Evolutionary conservation across 306 rosid species (phyloP).

Genomic region (Echinosophora koreensis): DNA sequence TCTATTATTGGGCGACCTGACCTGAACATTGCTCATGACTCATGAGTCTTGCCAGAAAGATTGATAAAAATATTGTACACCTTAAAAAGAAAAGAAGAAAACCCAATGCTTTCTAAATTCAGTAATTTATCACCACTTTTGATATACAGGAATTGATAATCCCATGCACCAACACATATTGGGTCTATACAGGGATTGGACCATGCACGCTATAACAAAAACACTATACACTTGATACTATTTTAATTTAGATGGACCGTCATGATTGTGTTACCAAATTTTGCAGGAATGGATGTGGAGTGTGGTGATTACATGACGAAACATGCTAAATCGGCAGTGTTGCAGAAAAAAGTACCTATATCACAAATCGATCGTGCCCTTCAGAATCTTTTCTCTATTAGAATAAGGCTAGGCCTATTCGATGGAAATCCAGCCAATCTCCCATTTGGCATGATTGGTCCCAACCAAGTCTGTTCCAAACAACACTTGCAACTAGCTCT

Average conservation of each 20-base stretch:
- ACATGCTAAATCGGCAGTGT: constrained; percentile 72
- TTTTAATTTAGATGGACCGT: background rate
- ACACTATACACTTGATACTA: background rate
- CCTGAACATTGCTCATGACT: too few relatives aligned
- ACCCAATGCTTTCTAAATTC: background rate
- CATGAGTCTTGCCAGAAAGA: too few relatives aligned
- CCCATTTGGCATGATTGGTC: constrained; percentile 69
- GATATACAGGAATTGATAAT: background rate
- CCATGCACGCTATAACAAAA: background rate
- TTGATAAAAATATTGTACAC: background rate
- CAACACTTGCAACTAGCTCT: constrained; percentile 77
- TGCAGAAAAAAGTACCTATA: constrained; percentile 57
- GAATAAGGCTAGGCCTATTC: constrained; percentile 88
- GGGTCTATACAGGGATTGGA: background rate
- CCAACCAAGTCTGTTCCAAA: constrained; percentile 72
- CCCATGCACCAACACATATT: background rate
- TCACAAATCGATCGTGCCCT: constrained; percentile 81
- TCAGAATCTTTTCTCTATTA: constrained; percentile 71
- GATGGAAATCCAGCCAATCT: constrained; percentile 74
- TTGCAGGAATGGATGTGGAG: constrained; percentile 87
- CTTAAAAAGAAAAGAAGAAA: background rate
- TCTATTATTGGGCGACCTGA: too few relatives aligned
- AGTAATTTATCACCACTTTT: background rate
- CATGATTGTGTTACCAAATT: background rate
- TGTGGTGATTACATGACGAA: constrained; percentile 72